Percentiles rank a stretch among this genome's conserved stretches.
phyloP scores from a whole-genome alignment of 2,329 filamentous ascomycete genomes.

The Hymenoscyphus fructigenus region DNA sequence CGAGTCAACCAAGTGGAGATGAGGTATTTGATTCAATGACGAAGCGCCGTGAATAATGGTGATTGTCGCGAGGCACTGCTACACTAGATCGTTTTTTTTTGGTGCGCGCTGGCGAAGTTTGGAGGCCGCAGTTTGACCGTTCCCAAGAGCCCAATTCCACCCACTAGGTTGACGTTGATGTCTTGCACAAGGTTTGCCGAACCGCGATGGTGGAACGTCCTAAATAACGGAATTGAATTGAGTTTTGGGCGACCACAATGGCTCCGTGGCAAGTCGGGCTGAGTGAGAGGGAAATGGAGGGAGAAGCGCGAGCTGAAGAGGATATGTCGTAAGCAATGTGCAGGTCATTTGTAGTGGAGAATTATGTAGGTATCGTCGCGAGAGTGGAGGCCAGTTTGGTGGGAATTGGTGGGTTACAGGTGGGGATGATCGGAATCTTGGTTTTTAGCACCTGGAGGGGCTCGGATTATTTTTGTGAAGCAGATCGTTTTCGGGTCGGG shows the following conservation, averaged over 20 bases:
- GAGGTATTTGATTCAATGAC: background rate
- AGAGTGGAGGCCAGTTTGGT: background rate
- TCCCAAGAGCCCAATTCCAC: background rate
- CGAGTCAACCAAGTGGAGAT: background rate
- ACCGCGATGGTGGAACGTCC: background rate
- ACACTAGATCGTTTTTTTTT: background rate
- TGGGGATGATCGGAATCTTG: background rate
- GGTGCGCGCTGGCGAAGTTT: background rate
- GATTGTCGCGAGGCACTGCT: background rate
- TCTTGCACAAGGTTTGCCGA: background rate
- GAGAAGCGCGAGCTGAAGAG: background rate
- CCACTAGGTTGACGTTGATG: background rate
- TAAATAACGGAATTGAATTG: background rate
- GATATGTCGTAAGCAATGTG: slow-evolving; percentile 3
- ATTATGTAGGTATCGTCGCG: background rate
- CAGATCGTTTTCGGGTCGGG: background rate
- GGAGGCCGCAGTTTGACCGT: background rate
- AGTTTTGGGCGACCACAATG: background rate
- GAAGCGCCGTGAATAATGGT: background rate
- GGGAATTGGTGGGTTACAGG: background rate
- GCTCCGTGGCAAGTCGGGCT: background rate
- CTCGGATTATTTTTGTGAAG: background rate
- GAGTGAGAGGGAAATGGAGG: background rate
- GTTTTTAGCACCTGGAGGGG: background rate
- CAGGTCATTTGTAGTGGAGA: slow-evolving; percentile 2